These are phyloP conservation scores for Colletotrichum siamense DNA, from an alignment of 2,329 filamentous ascomycete species.

Conservation along the genomic window DNA sequence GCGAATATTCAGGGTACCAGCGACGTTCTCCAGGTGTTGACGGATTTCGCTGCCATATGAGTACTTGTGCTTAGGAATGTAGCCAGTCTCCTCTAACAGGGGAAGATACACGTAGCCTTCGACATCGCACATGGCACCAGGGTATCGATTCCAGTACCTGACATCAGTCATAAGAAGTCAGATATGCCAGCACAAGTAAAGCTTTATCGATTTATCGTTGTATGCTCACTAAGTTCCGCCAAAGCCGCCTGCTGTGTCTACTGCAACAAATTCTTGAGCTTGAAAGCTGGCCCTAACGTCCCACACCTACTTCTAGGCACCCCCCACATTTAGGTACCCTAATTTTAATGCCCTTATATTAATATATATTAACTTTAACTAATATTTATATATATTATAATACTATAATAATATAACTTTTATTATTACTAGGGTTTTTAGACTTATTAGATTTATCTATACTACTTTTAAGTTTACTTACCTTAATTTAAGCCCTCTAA, in stretches of 20 bases:
- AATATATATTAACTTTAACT: too few relatives aligned
- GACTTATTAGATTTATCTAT: too few relatives aligned
- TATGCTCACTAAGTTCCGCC: background rate
- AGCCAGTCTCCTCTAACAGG: conserved; percentile 12
- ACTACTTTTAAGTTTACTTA: too few relatives aligned
- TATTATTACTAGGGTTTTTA: too few relatives aligned
- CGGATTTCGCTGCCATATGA: conserved; percentile 43
- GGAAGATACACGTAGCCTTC: conserved; percentile 42
- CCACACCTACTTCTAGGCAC: too few relatives aligned
- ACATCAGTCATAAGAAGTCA: conserved; percentile 34
- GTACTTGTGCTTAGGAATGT: conserved; percentile 31
- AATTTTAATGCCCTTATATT: too few relatives aligned
- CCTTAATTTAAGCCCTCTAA: too few relatives aligned
- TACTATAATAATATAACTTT: too few relatives aligned
- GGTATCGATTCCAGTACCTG: conserved; percentile 58
- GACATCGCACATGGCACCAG: conserved; percentile 59
- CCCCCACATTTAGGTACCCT: too few relatives aligned
- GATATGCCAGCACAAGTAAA: background rate
- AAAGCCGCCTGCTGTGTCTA: background rate
- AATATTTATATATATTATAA: too few relatives aligned
- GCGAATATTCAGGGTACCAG: conserved; percentile 41
- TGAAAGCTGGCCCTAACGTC: background rate
- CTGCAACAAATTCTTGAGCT: background rate
- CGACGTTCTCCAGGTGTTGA: conserved; percentile 45
- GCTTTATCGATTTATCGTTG: accelerated